A percentile compares a stretch with the other conserved stretches of the same genome.
phyloP scores from a whole-genome alignment of 805 yeast genomes.

The Cyberlindnera xishuangbannaensis region DNA sequence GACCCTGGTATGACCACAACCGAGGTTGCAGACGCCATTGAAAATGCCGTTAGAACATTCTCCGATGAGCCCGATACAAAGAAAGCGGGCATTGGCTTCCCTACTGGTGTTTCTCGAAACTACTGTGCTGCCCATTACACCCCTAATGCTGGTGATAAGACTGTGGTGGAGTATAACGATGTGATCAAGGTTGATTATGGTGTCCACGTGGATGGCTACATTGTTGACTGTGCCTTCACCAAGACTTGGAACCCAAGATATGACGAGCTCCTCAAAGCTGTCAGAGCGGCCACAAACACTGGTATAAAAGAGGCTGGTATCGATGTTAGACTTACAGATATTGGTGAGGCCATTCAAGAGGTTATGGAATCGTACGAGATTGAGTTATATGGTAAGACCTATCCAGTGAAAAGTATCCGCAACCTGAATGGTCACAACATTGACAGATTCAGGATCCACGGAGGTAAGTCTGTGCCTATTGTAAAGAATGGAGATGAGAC shows the following conservation, averaged over 20 bases:
- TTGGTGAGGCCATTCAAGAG: constrained; percentile 94
- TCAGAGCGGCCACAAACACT: constrained; percentile 87
- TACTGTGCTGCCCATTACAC: constrained; percentile 97
- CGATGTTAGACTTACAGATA: constrained; percentile 90
- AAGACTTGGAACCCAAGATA: constrained; percentile 80
- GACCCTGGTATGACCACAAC: constrained; percentile 91
- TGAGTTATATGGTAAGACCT: constrained; percentile 79
- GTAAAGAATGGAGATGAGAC: constrained; percentile 90
- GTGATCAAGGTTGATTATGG: constrained; percentile 97
- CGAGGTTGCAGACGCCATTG: constrained; percentile 86
- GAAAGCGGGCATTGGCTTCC: constrained; percentile 92
- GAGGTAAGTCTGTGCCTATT: constrained; percentile 95
- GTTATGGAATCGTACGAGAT: constrained; percentile 96
- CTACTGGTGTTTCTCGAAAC: constrained; percentile 93
- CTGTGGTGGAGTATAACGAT: constrained; percentile 76
- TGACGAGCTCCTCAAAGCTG: constrained; percentile 77
- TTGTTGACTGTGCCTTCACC: constrained; percentile 94
- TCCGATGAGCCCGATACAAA: constrained; percentile 55
- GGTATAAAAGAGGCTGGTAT: constrained; percentile 93
- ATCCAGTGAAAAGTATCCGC: constrained; percentile 83
- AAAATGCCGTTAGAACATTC: constrained; percentile 72
- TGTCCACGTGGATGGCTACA: constrained; percentile 91
- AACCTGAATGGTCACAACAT: constrained; percentile 95
- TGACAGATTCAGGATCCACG: constrained; percentile 78
- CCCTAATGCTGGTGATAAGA: constrained; percentile 91